These are phyloP conservation scores for Cnidoscolus chayamansa DNA, from an alignment of 441 rosid genomes.

Conservation along the genomic window DNA sequence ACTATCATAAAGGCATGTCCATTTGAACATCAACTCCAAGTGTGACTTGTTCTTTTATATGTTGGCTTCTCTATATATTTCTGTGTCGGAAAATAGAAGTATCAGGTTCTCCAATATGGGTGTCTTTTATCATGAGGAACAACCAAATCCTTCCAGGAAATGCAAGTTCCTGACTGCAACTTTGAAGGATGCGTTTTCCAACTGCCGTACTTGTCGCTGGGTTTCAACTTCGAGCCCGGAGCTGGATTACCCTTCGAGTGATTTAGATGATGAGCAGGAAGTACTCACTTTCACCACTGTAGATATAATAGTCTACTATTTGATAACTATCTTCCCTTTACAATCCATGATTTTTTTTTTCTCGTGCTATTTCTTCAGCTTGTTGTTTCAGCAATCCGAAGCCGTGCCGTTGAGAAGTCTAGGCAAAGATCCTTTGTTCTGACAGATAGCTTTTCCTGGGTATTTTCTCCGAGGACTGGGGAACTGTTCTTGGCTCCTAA, in stretches of 20 bases:
- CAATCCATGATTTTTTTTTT: neutral
- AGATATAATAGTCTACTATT: neutral
- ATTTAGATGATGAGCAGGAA: constrained; percentile 55
- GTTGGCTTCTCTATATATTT: constrained; percentile 18
- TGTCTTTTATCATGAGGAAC: constrained; percentile 53
- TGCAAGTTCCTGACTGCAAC: constrained; percentile 49
- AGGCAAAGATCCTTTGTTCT: constrained; percentile 43
- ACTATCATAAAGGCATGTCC: constrained; percentile 35
- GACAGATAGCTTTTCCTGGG: constrained; percentile 48
- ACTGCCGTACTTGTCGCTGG: constrained; percentile 48
- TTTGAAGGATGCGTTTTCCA: constrained; percentile 59
- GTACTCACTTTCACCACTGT: constrained; percentile 29
- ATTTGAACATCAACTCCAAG: constrained; percentile 28
- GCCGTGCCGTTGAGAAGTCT: constrained; percentile 63
- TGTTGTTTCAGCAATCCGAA: constrained; percentile 59
- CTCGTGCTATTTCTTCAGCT: constrained; percentile 36
- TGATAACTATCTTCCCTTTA: neutral
- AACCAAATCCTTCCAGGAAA: constrained; percentile 38
- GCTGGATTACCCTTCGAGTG: constrained; percentile 38
- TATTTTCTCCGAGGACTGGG: constrained; percentile 42
- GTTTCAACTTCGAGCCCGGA: constrained; percentile 38
- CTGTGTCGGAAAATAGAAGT: constrained; percentile 6
- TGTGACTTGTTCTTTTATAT: constrained; percentile 9
- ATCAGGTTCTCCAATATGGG: constrained; percentile 37
- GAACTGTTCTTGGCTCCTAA: constrained; percentile 34